These are phyloP conservation scores for Gymnopilus dilepis DNA, from an alignment of 768 basidiomycete genomes.

Conservation along the genomic window DNA sequence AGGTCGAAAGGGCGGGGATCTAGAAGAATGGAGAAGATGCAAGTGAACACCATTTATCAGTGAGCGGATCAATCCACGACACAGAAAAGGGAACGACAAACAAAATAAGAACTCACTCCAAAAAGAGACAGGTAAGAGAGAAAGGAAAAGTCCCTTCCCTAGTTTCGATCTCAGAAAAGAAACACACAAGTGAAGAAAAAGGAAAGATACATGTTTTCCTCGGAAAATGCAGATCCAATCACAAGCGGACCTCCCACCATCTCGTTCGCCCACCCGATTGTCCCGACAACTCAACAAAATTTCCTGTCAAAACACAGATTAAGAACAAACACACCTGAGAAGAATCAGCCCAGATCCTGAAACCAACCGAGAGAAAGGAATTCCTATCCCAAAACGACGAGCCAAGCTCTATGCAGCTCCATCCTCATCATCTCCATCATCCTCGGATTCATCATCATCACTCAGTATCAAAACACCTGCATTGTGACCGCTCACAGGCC, in stretches of 20 bases:
- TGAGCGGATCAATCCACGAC: neutral
- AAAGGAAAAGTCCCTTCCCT: constrained; percentile 17
- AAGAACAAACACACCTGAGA: constrained; percentile 9
- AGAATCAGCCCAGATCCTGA: neutral
- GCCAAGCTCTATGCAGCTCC: constrained; percentile 16
- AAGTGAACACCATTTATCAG: neutral
- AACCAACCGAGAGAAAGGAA: constrained; percentile 1
- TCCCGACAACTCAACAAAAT: neutral
- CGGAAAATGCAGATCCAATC: constrained; percentile 8
- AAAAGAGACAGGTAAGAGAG: constrained; percentile 12
- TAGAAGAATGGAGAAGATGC: neutral
- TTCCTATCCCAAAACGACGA: neutral
- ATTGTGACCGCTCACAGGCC: constrained; percentile 51
- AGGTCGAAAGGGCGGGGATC: neutral
- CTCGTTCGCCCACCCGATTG: neutral
- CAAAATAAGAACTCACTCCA: constrained; percentile 22
- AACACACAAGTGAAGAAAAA: constrained; percentile 9
- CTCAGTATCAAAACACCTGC: constrained; percentile 53
- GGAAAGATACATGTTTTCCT: constrained; percentile 25
- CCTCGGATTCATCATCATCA: constrained; percentile 51
- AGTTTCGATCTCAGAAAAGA: constrained; percentile 22
- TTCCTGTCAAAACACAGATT: neutral
- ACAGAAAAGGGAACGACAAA: neutral
- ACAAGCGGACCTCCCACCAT: neutral
- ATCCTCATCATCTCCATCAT: constrained; percentile 24